phyloP scores from a whole-genome alignment of 768 basidiomycete genomes.

The Mycena maculata region DNA sequence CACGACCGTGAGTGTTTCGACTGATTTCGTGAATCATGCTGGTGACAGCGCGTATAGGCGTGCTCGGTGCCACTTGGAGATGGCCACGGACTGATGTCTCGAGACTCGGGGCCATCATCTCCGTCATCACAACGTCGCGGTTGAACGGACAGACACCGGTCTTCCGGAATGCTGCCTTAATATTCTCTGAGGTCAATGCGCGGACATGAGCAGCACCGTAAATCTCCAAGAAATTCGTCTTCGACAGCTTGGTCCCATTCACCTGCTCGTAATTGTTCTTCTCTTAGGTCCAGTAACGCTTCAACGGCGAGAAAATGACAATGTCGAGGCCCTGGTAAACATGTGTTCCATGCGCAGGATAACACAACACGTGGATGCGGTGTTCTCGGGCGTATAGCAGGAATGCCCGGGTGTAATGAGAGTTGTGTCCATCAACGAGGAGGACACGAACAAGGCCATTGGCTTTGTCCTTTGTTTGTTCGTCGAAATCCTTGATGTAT shows the following conservation, averaged over 20 bases:
- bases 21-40: conserved; percentile 2
- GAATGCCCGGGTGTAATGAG: conserved; percentile 52
- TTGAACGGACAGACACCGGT: conserved; percentile 55
- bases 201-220: conserved; percentile 46
- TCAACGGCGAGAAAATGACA: conserved; percentile 48
- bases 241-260: conserved; percentile 40
- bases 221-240: conserved; percentile 51
- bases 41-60: conserved; percentile 18
- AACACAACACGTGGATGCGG: conserved; percentile 55
- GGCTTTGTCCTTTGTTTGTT: conserved; percentile 49
- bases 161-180: conserved; percentile 50
- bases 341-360: conserved; percentile 59
- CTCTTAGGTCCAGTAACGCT: conserved; percentile 41
- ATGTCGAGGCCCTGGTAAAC: conserved; percentile 59
- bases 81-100: conserved; percentile 39
- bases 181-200: conserved; percentile 45
- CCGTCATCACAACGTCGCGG: conserved; percentile 43
- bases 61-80: conserved; percentile 40
- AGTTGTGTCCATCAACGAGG: conserved; percentile 60
- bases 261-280: conserved; percentile 28
- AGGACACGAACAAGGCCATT: conserved; percentile 44
- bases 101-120: conserved; percentile 50
- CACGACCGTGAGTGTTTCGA: background rate
- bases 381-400: conserved; percentile 50
- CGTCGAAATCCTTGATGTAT: conserved; percentile 55